These are phyloP conservation scores for Leccinum fuscescens DNA, from an alignment of 1,284 basidiomycete species.

Conservation along the genomic window DNA sequence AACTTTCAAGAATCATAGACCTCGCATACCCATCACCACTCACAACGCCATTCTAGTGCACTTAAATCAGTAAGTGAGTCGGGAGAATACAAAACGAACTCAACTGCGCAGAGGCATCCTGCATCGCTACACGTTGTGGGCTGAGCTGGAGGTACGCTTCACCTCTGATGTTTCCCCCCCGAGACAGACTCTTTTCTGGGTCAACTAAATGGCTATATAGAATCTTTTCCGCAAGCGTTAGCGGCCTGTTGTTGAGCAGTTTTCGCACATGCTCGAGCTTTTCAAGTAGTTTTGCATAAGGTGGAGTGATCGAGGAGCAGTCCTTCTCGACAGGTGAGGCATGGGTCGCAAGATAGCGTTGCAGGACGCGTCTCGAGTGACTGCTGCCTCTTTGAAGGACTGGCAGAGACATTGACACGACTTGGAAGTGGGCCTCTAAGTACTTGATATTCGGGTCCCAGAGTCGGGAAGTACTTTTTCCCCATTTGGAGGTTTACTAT, in stretches of 20 bases:
- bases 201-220: slow-evolving; percentile 91
- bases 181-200: slow-evolving; percentile 70
- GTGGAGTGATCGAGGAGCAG: slow-evolving; percentile 83
- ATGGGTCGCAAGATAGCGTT: slow-evolving; percentile 54
- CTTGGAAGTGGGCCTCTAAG: background rate
- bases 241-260: slow-evolving; percentile 66
- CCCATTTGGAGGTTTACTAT: slow-evolving; percentile 7
- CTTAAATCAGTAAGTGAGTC: slow-evolving; percentile 13
- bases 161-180: slow-evolving; percentile 74
- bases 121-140: slow-evolving; percentile 97
- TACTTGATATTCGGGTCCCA: background rate
- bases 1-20: slow-evolving; percentile 3
- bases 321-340: slow-evolving; percentile 56
- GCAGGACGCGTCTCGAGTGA: slow-evolving; percentile 12
- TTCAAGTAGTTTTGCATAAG: slow-evolving; percentile 75
- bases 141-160: slow-evolving; percentile 88
- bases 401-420: background rate
- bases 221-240: slow-evolving; percentile 97
- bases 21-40: slow-evolving; percentile 24
- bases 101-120: slow-evolving; percentile 97
- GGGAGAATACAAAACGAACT: slow-evolving; percentile 30
- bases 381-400: slow-evolving; percentile 19
- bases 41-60: slow-evolving; percentile 73
- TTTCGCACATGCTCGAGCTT: slow-evolving; percentile 75
- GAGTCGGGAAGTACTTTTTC: slow-evolving; percentile 2